Evolutionary conservation across 805 yeast genomes (phyloP).

Genomic region (Yarrowia sp.): DNA sequence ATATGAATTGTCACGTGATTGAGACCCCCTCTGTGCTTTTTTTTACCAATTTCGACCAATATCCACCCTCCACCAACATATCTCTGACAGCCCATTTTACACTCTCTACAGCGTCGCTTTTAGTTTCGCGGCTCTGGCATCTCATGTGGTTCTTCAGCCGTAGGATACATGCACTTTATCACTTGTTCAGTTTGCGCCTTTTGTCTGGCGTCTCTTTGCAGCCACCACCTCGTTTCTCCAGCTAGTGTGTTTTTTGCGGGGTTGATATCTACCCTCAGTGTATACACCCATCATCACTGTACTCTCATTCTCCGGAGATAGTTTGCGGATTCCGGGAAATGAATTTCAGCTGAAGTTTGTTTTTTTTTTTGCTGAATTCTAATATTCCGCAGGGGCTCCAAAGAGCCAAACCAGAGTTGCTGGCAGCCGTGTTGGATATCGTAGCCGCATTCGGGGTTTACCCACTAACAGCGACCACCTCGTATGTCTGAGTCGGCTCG

Average conservation of each 20-base stretch:
- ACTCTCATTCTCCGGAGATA: neutral
- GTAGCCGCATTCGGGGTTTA: no score
- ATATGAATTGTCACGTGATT: no score
- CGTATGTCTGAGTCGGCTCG: no score
- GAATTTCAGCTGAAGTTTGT: neutral
- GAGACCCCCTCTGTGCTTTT: no score
- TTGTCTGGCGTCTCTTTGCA: no score
- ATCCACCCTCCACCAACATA: no score
- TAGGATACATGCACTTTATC: slow-evolving; percentile 3
- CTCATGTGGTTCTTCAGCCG: slow-evolving; percentile 2
- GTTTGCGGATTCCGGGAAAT: neutral
- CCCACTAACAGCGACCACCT: no score
- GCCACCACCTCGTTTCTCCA: no score
- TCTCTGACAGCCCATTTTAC: neutral
- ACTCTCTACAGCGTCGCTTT: neutral
- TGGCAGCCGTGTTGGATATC: no score
- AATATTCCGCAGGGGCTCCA: neutral
- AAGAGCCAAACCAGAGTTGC: neutral
- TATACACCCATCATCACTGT: no score
- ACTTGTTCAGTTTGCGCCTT: neutral
- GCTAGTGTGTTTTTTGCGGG: no score
- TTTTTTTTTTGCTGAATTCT: neutral
- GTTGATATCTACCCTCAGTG: no score
- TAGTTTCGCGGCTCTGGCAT: slow-evolving; percentile 14
- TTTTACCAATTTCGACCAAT: neutral